phyloP scores from a whole-genome alignment of 179 eudicot genomes.

The Patellifolia procumbens region DNA sequence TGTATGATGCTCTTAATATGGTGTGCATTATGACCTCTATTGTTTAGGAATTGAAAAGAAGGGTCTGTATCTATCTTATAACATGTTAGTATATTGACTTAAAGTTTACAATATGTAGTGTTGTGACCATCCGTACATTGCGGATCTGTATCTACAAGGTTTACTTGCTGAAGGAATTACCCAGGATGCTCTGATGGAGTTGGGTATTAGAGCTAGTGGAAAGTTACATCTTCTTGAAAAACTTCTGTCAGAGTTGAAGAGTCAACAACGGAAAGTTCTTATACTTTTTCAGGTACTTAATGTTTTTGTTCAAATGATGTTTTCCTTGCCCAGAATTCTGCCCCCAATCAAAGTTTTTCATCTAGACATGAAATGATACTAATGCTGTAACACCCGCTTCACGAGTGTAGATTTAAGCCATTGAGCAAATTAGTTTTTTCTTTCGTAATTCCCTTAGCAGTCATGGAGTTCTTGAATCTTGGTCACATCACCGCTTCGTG shows the following conservation, averaged over 20 bases:
- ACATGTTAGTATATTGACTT: constrained; percentile 1
- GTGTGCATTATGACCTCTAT: neutral
- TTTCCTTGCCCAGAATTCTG: neutral
- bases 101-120: constrained; percentile 51
- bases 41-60: neutral
- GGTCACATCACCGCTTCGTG: too few species aligned
- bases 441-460: too few species aligned
- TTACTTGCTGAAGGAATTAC: constrained; percentile 40
- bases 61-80: neutral
- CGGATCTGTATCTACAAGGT: constrained; percentile 49
- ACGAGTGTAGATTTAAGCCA: too few species aligned
- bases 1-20: neutral
- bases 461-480: too few species aligned
- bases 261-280: constrained; percentile 52
- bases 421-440: neutral
- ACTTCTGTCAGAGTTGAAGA: constrained; percentile 57
- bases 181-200: constrained; percentile 44
- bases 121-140: constrained; percentile 89
- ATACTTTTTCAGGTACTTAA: constrained; percentile 77
- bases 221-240: constrained; percentile 72
- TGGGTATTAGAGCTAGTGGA: constrained; percentile 88
- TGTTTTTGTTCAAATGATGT: neutral
- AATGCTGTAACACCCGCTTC: too few species aligned
- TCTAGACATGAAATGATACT: too few species aligned
- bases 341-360: too few species aligned